These are phyloP conservation scores for Blastocystis sp. DNA, from an alignment of 352 stramenopile genomes.

Conservation along the genomic window DNA sequence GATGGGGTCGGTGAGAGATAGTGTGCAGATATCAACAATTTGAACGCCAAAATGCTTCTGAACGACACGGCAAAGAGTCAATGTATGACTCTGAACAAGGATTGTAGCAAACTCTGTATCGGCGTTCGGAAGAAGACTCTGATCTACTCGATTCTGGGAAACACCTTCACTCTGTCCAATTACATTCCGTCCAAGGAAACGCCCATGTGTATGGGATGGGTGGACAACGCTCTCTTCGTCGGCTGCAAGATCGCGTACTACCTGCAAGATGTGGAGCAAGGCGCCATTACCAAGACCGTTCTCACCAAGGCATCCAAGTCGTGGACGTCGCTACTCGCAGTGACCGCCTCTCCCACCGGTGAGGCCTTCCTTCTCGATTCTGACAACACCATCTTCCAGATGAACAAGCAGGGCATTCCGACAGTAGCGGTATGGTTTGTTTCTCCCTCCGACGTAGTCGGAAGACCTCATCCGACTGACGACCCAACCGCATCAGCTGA, in stretches of 20 bases:
- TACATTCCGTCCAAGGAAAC: slow-evolving; percentile 46
- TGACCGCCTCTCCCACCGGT: not conserved
- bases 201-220: slow-evolving; percentile 5
- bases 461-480: slow-evolving; percentile 2
- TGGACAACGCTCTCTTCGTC: slow-evolving; percentile 17
- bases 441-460: not conserved
- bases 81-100: slow-evolving; percentile 23
- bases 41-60: slow-evolving; percentile 7
- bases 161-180: not conserved
- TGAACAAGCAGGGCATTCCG: slow-evolving; percentile 29
- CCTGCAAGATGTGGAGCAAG: not conserved
- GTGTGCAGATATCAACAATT: slow-evolving; percentile 34
- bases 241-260: slow-evolving; percentile 42
- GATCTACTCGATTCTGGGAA: not conserved
- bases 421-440: not conserved
- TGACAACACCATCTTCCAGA: not conserved
- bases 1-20: not conserved
- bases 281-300: slow-evolving; percentile 20
- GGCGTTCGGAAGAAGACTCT: slow-evolving; percentile 35
- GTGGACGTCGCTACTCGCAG: not conserved
- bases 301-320: slow-evolving; percentile 23
- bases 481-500: slow-evolving; percentile 17
- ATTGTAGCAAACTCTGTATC: slow-evolving; percentile 22
- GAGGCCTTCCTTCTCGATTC: not conserved
- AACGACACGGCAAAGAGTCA: not conserved